A percentile compares a stretch with the other conserved stretches of the same genome.
Evolutionary conservation across 106 monocot genomes (phyloP).

Genomic region (Dioscorea zingiberensis): DNA sequence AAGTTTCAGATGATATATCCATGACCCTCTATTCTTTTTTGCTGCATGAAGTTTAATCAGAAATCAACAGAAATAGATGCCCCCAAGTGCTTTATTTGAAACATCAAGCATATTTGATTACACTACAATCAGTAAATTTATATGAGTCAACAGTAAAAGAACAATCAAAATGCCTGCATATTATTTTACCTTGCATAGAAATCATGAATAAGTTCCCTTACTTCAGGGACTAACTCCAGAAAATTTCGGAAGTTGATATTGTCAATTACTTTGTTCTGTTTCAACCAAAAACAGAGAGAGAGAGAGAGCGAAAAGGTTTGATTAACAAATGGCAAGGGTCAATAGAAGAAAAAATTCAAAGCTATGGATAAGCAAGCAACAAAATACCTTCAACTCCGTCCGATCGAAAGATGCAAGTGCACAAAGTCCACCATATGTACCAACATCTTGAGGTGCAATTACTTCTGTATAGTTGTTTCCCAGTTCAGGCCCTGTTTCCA

Average conservation of each 20-base stretch:
- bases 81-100: not conserved
- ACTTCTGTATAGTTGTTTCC: slow-evolving; percentile 79
- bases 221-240: slow-evolving; percentile 91
- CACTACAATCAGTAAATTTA: not conserved
- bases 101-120: not conserved
- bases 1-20: no score
- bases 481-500: slow-evolving; percentile 79
- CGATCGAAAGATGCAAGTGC: slow-evolving; percentile 96
- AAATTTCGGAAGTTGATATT: slow-evolving; percentile 91
- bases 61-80: no score
- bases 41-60: no score
- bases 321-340: not conserved
- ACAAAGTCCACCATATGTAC: slow-evolving; percentile 92
- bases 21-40: no score
- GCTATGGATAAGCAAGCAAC: slow-evolving; percentile 2
- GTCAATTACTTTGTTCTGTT: slow-evolving; percentile 89
- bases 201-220: slow-evolving; percentile 90
- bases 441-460: slow-evolving; percentile 90
- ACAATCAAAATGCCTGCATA: no score
- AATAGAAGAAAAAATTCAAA: not conserved
- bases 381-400: slow-evolving; percentile 71
- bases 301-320: slow-evolving; percentile 4
- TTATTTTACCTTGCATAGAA: slow-evolving; percentile 80
- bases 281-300: slow-evolving; percentile 3
- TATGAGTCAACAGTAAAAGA: not conserved